Percentiles rank a stretch among this genome's conserved stretches.
Evolutionary conservation across 306 rosid genomes (phyloP).

Genomic region (Castanea mollissima): DNA sequence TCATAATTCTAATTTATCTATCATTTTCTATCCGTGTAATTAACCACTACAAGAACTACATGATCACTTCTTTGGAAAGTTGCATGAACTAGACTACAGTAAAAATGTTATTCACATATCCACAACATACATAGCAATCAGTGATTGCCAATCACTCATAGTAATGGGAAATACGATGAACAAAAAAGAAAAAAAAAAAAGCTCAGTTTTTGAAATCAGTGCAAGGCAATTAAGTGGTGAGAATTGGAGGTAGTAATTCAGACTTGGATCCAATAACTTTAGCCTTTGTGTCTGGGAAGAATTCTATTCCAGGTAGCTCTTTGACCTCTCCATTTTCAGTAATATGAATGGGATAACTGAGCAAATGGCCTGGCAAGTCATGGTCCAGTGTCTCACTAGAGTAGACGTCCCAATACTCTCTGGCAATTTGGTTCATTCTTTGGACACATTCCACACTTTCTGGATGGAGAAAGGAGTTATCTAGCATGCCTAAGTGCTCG

Average conservation of each 20-base stretch:
- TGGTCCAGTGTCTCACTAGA: constrained; percentile 15
- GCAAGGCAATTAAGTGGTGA: constrained; percentile 32
- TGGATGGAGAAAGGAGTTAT: constrained; percentile 36
- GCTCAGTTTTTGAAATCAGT: not conserved
- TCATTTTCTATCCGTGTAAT: no score
- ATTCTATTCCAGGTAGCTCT: constrained; percentile 20
- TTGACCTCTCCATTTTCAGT: constrained; percentile 35
- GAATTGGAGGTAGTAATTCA: constrained; percentile 39
- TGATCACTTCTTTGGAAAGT: not conserved
- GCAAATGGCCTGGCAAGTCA: constrained; percentile 49
- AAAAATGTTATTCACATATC: not conserved
- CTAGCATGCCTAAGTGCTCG: constrained; percentile 44
- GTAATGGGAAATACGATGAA: not conserved
- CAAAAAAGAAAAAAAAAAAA: not conserved
- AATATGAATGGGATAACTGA: constrained; percentile 41
- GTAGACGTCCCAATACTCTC: constrained; percentile 35
- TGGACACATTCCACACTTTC: constrained; percentile 37
- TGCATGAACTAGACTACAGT: not conserved
- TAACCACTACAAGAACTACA: no score
- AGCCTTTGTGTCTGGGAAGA: constrained; percentile 46
- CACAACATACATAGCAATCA: not conserved
- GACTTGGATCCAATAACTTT: constrained; percentile 41
- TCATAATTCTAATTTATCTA: no score
- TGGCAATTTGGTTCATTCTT: constrained; percentile 36
- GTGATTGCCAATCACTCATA: not conserved